Conservation (phyloP, 2,329 filamentous ascomycete species). For the Hirsutella rhossiliensis region DNA sequence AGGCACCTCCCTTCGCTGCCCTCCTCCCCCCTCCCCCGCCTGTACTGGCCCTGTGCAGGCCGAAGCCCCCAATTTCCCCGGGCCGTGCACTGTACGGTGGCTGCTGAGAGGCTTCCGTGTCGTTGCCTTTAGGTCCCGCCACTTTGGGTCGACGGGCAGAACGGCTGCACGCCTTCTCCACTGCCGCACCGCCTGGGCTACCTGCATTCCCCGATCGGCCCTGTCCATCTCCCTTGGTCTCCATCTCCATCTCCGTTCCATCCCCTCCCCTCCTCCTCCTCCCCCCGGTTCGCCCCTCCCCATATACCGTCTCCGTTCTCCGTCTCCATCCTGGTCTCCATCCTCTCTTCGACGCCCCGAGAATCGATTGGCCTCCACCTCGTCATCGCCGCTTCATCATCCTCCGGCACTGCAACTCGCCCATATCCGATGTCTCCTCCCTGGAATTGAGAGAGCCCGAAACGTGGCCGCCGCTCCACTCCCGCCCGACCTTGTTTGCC, state of each 20-base stretch:
- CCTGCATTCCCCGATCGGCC: not conserved
- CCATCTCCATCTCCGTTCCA: not conserved
- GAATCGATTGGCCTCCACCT: not conserved
- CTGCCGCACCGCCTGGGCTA: not conserved
- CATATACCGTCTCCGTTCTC: not conserved
- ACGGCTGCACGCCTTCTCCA: not conserved
- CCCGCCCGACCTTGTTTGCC: not conserved
- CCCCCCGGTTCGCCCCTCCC: not conserved
- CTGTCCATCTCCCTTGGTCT: not conserved
- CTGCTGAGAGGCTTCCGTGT: not conserved
- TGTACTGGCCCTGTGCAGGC: too few relatives aligned
- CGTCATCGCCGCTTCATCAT: not conserved
- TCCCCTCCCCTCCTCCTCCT: not conserved
- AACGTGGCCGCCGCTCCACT: not conserved
- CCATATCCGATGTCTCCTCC: slow-evolving; percentile 6
- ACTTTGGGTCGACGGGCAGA: not conserved
- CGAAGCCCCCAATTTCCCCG: too few relatives aligned
- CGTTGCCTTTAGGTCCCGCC: not conserved
- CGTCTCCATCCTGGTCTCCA: not conserved
- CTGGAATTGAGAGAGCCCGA: slow-evolving; percentile 9
- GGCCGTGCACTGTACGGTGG: not conserved
- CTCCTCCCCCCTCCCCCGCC: too few relatives aligned
- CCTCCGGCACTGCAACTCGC: not conserved
- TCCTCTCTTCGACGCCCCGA: not conserved
- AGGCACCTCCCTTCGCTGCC: too few relatives aligned